Evolutionary conservation across 345 rosid species (phyloP).

Genomic region (Kernera saxatilis): DNA sequence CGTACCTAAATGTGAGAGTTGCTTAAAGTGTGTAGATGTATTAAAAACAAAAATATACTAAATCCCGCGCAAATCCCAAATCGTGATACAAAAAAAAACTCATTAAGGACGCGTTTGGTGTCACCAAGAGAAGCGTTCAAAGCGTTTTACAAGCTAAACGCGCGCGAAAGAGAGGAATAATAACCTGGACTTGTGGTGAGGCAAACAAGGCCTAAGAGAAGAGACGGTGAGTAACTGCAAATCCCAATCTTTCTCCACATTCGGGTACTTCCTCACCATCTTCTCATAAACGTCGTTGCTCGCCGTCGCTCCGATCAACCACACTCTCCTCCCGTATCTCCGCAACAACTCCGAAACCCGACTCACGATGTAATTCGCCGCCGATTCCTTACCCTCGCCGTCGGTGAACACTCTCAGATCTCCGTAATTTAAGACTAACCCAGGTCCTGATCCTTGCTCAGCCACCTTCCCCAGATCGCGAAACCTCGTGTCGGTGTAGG

Average conservation of each 20-base stretch:
- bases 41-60: too few species aligned
- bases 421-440: conserved; percentile 56
- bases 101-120: not conserved
- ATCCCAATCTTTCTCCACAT: conserved; percentile 71
- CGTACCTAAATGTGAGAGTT: not conserved
- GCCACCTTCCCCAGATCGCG: conserved; percentile 39
- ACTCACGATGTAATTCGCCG: conserved; percentile 38
- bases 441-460: conserved; percentile 41
- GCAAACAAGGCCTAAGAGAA: conserved; percentile 39
- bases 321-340: conserved; percentile 40
- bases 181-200: conserved; percentile 74
- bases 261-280: conserved; percentile 48
- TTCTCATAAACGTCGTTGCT: conserved; percentile 55
- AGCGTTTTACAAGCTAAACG: not conserved
- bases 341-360: conserved; percentile 44
- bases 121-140: not conserved
- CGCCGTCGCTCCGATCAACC: conserved; percentile 59
- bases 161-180: not conserved
- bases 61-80: not conserved
- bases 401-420: conserved; percentile 45
- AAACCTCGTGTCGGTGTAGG: conserved; percentile 31
- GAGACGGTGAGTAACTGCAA: conserved; percentile 71
- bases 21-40: not conserved
- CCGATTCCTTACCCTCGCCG: conserved; percentile 15
- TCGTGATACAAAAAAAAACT: not conserved